Evolutionary conservation across 805 yeast species (phyloP).

Genomic region (Candida manassasensis): DNA sequence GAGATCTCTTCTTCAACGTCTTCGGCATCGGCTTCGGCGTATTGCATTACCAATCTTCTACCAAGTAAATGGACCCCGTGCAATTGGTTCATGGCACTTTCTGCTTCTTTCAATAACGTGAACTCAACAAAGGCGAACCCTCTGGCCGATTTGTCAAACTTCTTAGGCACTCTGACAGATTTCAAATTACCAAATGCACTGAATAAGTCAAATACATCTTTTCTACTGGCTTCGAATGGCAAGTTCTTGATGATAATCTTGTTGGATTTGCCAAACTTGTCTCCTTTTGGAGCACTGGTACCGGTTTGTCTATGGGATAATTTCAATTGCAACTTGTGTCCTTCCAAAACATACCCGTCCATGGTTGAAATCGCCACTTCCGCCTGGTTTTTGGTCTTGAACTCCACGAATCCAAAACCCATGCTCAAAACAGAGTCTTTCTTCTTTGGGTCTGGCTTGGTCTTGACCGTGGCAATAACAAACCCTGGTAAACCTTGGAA

Average conservation of each 20-base stretch:
- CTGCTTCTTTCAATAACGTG: slow-evolving; percentile 81
- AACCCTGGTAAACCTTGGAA: slow-evolving; percentile 78
- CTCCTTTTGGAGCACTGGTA: slow-evolving; percentile 17
- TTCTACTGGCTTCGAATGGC: slow-evolving; percentile 93
- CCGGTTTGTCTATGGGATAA: slow-evolving; percentile 72
- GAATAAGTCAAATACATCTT: slow-evolving; percentile 87
- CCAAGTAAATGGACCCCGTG: slow-evolving; percentile 96
- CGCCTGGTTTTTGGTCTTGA: slow-evolving; percentile 74
- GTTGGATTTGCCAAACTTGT: slow-evolving; percentile 20
- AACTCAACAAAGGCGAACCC: slow-evolving; percentile 98
- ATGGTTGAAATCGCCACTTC: slow-evolving; percentile 64
- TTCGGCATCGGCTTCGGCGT: slow-evolving; percentile 75
- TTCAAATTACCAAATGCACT: slow-evolving; percentile 93
- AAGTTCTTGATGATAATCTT: slow-evolving; percentile 93
- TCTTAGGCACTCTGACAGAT: slow-evolving; percentile 93
- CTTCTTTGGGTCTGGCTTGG: slow-evolving; percentile 81
- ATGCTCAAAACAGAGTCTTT: slow-evolving; percentile 69
- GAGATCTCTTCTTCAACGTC: slow-evolving; percentile 89
- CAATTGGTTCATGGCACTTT: slow-evolving; percentile 85
- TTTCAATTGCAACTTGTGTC: slow-evolving; percentile 86
- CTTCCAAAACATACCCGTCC: slow-evolving; percentile 78
- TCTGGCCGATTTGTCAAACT: slow-evolving; percentile 89
- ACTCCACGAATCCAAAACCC: slow-evolving; percentile 98
- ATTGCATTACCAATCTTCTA: slow-evolving; percentile 89
- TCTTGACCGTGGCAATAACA: slow-evolving; percentile 74